Evolutionary conservation across 2,329 filamentous ascomycete genomes (phyloP).

Genomic region (Boeremia lycopersici): DNA sequence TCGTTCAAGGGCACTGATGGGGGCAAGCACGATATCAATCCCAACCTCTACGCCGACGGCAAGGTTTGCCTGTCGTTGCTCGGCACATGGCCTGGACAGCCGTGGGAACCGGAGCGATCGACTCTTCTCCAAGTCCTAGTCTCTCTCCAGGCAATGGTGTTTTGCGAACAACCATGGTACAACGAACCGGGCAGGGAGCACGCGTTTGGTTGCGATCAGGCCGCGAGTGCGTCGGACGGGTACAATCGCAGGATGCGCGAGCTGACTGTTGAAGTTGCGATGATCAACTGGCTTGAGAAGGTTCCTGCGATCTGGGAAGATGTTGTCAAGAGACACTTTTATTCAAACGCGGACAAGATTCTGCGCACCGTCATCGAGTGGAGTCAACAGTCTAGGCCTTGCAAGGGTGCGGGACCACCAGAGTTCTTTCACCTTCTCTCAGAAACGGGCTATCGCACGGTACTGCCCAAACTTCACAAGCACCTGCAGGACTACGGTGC

Average conservation of each 20-base stretch:
- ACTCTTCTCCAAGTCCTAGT: conserved; percentile 60
- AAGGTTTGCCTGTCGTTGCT: conserved; percentile 42
- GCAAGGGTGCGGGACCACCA: background rate
- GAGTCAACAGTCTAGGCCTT: conserved; percentile 8
- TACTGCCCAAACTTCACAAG: background rate
- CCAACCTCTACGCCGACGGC: conserved; percentile 58
- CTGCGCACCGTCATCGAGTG: conserved; percentile 31
- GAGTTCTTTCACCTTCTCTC: background rate
- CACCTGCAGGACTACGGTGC: conserved; percentile 7
- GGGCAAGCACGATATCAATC: conserved; percentile 54
- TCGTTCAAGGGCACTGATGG: conserved; percentile 55
- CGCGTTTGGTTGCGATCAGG: background rate
- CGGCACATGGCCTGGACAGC: conserved; percentile 51
- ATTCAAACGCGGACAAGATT: conserved; percentile 29
- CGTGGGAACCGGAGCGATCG: conserved; percentile 55
- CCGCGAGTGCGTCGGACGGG: conserved; percentile 13
- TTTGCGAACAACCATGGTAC: conserved; percentile 60
- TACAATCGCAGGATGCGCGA: conserved; percentile 38
- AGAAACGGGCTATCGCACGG: background rate
- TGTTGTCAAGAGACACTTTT: conserved; percentile 34
- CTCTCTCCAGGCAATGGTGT: conserved; percentile 64
- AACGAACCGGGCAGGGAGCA: conserved; percentile 58
- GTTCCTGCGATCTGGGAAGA: conserved; percentile 30
- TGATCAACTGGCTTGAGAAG: conserved; percentile 42
- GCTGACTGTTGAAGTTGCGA: conserved; percentile 40